These are phyloP conservation scores for Tranzscheliella williamsii DNA, from an alignment of 1,284 basidiomycete genomes.

Conservation along the genomic window DNA sequence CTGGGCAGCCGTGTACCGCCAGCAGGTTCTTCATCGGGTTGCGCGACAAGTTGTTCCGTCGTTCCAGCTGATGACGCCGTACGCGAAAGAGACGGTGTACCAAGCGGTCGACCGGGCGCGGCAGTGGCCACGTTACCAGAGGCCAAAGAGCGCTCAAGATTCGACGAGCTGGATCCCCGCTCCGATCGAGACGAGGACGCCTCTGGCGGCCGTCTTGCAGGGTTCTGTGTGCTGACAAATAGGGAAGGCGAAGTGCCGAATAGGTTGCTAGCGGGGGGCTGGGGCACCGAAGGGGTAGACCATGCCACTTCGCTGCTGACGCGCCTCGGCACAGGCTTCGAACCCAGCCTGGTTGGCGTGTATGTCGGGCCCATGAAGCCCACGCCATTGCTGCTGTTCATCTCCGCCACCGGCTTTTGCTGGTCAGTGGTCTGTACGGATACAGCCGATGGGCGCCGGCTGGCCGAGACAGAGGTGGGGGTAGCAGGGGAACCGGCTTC, in stretches of 20 bases:
- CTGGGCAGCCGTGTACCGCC: slow-evolving; percentile 2
- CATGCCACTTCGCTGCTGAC: slow-evolving; percentile 22
- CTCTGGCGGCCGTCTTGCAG: slow-evolving; percentile 1
- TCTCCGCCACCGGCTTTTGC: neutral
- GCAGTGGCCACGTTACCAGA: too few species aligned
- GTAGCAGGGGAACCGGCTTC: too few species aligned
- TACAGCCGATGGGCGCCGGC: too few species aligned
- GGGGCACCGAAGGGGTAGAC: slow-evolving; percentile 15
- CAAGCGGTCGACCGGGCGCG: too few species aligned
- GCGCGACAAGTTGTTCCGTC: too few species aligned
- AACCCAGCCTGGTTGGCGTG: slow-evolving; percentile 28
- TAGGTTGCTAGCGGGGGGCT: neutral
- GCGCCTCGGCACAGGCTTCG: slow-evolving; percentile 19
- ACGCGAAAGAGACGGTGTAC: too few species aligned
- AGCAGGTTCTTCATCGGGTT: too few species aligned
- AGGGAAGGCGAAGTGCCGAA: slow-evolving; percentile 16
- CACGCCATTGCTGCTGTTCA: neutral
- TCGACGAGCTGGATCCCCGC: too few species aligned
- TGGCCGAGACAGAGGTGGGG: too few species aligned
- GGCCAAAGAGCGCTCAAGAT: slow-evolving; percentile 9
- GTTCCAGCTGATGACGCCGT: too few species aligned
- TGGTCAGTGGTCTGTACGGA: neutral
- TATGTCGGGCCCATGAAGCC: slow-evolving; percentile 35
- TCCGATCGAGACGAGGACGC: too few species aligned
- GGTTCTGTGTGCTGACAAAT: neutral